Evolutionary conservation across 2,329 filamentous ascomycete species (phyloP), one percentile per base, ranked within the genome.

Genomic region (Aspergillus tanneri): DNA sequence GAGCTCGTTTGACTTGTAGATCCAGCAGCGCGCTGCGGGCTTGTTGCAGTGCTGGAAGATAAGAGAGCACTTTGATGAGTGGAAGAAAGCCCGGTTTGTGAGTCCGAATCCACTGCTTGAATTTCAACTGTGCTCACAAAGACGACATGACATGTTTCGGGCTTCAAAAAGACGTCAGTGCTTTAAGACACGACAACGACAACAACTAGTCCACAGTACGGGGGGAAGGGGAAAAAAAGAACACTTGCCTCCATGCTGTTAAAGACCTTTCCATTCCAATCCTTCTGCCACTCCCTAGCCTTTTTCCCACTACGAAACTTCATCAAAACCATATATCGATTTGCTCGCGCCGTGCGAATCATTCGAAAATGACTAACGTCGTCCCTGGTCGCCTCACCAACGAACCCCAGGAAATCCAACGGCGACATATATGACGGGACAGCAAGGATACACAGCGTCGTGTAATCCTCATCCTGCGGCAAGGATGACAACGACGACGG

Each of bases 381-480:
- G 49, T 87, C 83, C 66, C 88, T 82, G 67, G 92, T 96, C 64
- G 84, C 84, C 66, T 96, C 88, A 3, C 93, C 93, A 5, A 97
- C 82, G 60, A 95, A 97, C 0, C 90, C 91, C 55, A 97, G 73
- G 50, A 99, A 89, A 63, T 97, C 92, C 5, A 87, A 87, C 0
- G 91, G 88, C 6, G 89, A 89, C 74, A 97, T 86, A 69, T 96
- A 97, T 23, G 88, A 93, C 5, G 93, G 93, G 11, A 99, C 92
- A 4, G 92, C 91, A 22, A 96, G 84, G 55, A 99, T 92, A 68
- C 93, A 97, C 12, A 99, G 72, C 0, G 89, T 95, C 2, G 88
- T 93, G 66, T 88, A 95, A 49, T 89, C 84, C 24, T 84, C 80
- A 35, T 67, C 62, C 3, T 47, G 27, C 25, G 37, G 28, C 25